Base-by-base conservation (phyloP, 1,284 basidiomycete species). In the Laetiporus sulphureus region DNA sequence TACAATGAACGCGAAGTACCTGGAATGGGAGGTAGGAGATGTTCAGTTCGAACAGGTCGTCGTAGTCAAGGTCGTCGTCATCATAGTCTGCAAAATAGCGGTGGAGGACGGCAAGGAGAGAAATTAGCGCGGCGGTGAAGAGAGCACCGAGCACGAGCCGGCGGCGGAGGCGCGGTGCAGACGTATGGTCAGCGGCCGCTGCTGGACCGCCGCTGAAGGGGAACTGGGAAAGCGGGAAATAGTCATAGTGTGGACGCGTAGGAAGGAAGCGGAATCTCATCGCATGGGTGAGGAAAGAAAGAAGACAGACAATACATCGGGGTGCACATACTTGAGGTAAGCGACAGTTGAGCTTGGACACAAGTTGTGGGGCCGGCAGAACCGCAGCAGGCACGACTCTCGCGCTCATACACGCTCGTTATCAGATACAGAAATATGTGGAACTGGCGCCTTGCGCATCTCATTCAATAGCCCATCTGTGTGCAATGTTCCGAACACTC, bases 371-470 rank as follows among this genome's bases (percentile, higher is more conserved):
- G n/a, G n/a, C n/a, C n/a, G n/a, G n/a, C n/a, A n/a, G n/a, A n/a
- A n/a, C n/a, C n/a, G n/a, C n/a, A n/a, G n/a, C n/a, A n/a, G n/a
- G n/a, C n/a, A n/a, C n/a, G n/a, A n/a, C n/a, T n/a, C n/a, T n/a
- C n/a, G n/a, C n/a, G n/a, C n/a, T n/a, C n/a, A n/a, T n/a, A n/a
- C n/a, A n/a, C n/a, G n/a, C n/a, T 29, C 27, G 27, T 29, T 29
- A 29, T 29, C 27, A 29, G 27, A 29, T 29, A 29, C 27, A 10
- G n/a, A 8, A n/a, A 8, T 10, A 8, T 29, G 27, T n/a, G 27
- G 10, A 29, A n/a, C 27, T 10, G n/a, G n/a, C 27, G 27, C n/a
- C 27, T 8, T n/a, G 66, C 45, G n/a, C n/a, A 67, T 41, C 0
- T 41, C 37, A 34, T 31, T 22, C 34, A 23, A 5, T 37, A 15